Base-by-base conservation (phyloP, 768 basidiomycete genomes). In the Mycena belliarum region DNA sequence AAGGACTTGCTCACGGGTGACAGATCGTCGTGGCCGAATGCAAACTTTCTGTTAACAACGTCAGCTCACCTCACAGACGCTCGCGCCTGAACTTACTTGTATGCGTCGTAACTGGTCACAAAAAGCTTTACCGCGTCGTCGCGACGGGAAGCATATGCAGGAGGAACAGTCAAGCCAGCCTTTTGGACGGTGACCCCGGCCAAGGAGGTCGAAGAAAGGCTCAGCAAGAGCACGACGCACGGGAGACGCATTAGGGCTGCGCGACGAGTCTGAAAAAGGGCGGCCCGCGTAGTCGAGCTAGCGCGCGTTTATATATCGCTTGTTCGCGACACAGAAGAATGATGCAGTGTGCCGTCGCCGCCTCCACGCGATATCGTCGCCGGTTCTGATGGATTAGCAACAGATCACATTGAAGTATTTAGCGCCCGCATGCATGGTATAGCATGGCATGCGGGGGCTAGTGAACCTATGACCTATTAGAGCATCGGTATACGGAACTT, bases 21-120 rank as follows among this genome's bases (percentile, higher is more conserved):
- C 23, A 58, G 23, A n/a, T 58, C 57, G 20, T 58, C 57, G 8
- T 58, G 57, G 3, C 57, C 57, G 15, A 52, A 58, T 2, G 57
- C 50, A 25, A 58, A 58, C 18, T 52, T 20, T 42, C 57, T 58
- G 32, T 28, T n/a, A n/a, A 25, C 12, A 12, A 21, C 4, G 38
- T 52, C 4, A 47, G n/a, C 20, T 21, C 28, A 38, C 16, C 24
- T 26, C 33, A 4, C 32, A 25, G 9, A 8, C 18, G 1, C 3
- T 46, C 16, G 20, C 1, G 25, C 8, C n/a, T 20, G 21, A 28
- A 38, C 57, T 25, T 45, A 58, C 57, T 52, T 58, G 50, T 58
- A 58, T 9, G 57, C 57, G 16, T 29, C 18, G 18, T 47, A 58
- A 15, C 57, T 58, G 11, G 45, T 48, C 2, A 44, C 51, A 50